Conservation (phyloP, 2,329 filamentous ascomycete genomes). For the Paracamarosporium sp. region DNA sequence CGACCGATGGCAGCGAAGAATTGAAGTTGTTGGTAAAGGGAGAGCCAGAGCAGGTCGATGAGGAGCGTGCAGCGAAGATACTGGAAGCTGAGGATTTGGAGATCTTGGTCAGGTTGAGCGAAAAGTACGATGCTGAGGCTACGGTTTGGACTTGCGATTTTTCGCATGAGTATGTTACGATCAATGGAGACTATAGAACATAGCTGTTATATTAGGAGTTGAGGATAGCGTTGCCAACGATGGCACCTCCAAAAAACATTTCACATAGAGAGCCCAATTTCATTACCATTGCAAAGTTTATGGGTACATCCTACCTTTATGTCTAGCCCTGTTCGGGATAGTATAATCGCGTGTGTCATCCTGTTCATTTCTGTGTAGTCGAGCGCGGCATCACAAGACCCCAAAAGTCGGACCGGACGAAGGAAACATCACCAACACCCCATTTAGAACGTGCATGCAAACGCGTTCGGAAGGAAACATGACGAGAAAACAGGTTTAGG, state of each 20-base stretch:
- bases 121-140: conserved; percentile 68
- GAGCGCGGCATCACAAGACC: not conserved
- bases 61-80: conserved; percentile 77
- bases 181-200: conserved; percentile 72
- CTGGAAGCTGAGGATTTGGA: conserved; percentile 78
- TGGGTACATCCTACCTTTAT: too few species aligned
- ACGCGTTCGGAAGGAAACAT: not conserved
- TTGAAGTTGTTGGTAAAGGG: conserved; percentile 79
- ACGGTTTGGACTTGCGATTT: conserved; percentile 89
- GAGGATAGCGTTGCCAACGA: too few species aligned
- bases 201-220: conserved; percentile 28
- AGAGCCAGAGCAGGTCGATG: conserved; percentile 80
- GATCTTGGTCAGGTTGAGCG: conserved; percentile 76
- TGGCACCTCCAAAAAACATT: too few species aligned
- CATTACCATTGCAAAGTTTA: not conserved
- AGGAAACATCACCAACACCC: not conserved
- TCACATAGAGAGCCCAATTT: not conserved
- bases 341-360: too few species aligned
- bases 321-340: too few species aligned
- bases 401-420: not conserved
- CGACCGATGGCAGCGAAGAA: conserved; percentile 77
- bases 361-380: not conserved
- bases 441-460: not conserved
- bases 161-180: conserved; percentile 80
- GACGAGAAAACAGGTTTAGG: not conserved